Percentiles rank a stretch among this genome's conserved stretches.
These are phyloP conservation scores for Termitomyces bulborhizus DNA, from an alignment of 768 basidiomycete species.

Conservation along the genomic window DNA sequence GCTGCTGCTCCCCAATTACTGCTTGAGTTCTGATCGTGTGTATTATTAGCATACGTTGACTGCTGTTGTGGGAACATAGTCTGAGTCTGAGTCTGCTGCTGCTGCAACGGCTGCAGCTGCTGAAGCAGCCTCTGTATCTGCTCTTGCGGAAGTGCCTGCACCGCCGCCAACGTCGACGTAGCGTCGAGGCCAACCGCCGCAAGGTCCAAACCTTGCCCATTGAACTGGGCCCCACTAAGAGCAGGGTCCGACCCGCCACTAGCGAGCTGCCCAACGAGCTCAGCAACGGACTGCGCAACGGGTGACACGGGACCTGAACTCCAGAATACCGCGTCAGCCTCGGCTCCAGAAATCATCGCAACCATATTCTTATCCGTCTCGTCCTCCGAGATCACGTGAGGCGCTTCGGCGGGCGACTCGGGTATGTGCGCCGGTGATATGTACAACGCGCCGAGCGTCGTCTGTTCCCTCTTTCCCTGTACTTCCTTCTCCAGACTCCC, in stretches of 20 bases:
- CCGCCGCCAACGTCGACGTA: conserved; percentile 35
- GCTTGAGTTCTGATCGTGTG: conserved; percentile 10
- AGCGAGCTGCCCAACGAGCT: conserved; percentile 61
- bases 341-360: conserved; percentile 64
- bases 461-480: conserved; percentile 78
- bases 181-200: conserved; percentile 40
- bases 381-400: conserved; percentile 55
- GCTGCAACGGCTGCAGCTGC: conserved; percentile 23
- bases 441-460: conserved; percentile 70
- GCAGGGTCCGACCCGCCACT: conserved; percentile 33
- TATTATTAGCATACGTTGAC: conserved; percentile 8
- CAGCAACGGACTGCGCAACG: conserved; percentile 49
- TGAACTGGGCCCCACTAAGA: conserved; percentile 28
- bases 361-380: conserved; percentile 59
- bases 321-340: conserved; percentile 66
- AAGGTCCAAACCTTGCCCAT: conserved; percentile 25
- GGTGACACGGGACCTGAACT: conserved; percentile 30
- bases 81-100: conserved; percentile 16
- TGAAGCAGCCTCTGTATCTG: conserved; percentile 59
- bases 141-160: conserved; percentile 46
- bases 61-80: conserved; percentile 4
- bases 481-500: conserved; percentile 60
- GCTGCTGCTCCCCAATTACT: conserved; percentile 1
- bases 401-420: conserved; percentile 69
- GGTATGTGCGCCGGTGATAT: conserved; percentile 67